Conservation (phyloP, 192 early-diverging fungal species). For the Coemansia reversa region DNA sequence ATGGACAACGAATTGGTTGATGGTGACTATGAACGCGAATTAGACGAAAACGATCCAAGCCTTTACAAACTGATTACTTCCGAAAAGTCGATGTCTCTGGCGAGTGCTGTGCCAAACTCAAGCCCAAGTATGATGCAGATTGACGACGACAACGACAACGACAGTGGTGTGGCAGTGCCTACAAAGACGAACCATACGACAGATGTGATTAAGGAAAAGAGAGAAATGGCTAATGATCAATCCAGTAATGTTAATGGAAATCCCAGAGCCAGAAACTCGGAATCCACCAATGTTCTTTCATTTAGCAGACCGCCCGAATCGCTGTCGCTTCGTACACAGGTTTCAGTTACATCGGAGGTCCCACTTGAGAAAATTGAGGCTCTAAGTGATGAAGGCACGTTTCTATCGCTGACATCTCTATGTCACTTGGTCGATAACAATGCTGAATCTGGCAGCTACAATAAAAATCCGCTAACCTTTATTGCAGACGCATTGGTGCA, state of each 20-base stretch:
- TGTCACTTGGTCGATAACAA: background rate
- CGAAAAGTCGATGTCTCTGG: background rate
- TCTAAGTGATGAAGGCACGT: slow-evolving; percentile 14
- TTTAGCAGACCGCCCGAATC: slow-evolving; percentile 43
- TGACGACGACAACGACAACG: slow-evolving; percentile 7
- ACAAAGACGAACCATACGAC: too few relatives aligned
- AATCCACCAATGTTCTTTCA: slow-evolving; percentile 5
- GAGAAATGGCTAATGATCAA: background rate
- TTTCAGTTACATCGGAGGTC: slow-evolving; percentile 19
- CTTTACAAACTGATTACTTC: slow-evolving; percentile 19
- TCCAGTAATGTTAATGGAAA: background rate
- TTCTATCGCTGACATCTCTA: slow-evolving; percentile 32
- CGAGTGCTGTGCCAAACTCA: background rate
- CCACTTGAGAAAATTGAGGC: slow-evolving; percentile 17
- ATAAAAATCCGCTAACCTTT: slow-evolving; percentile 7
- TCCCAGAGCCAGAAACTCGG: background rate
- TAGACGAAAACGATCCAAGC: slow-evolving; percentile 47
- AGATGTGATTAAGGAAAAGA: too few relatives aligned
- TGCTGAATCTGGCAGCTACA: background rate
- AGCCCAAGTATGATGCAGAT: slow-evolving; percentile 25
- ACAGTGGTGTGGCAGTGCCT: background rate
- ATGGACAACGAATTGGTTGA: background rate
- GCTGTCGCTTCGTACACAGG: slow-evolving; percentile 44
- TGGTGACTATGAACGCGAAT: slow-evolving; percentile 20
- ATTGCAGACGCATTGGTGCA: slow-evolving; percentile 38